Evolutionary conservation across 805 yeast genomes (phyloP).

Genomic region (Myxozyma neotropica): DNA sequence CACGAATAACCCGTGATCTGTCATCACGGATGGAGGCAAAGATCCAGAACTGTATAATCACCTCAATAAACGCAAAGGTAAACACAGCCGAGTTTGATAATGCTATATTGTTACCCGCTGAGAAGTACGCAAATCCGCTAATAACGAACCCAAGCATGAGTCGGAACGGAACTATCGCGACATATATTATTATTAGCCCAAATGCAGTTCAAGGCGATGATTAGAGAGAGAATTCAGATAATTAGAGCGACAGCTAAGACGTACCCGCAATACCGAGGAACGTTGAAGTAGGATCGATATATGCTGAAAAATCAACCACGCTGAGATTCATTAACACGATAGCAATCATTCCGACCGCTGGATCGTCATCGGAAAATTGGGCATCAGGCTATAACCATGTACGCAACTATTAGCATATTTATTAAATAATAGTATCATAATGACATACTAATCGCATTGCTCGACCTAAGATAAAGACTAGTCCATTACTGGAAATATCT

Average conservation of each 20-base stretch:
- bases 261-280: constrained; percentile 29
- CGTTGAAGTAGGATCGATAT: constrained; percentile 8
- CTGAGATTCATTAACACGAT: constrained; percentile 23
- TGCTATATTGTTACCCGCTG: constrained; percentile 20
- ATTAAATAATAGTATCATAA: not conserved
- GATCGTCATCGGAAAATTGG: constrained; percentile 26
- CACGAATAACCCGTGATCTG: constrained; percentile 6
- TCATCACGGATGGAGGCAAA: constrained; percentile 33
- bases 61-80: constrained; percentile 30
- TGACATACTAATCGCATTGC: constrained; percentile 30
- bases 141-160: constrained; percentile 31
- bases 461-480: constrained; percentile 31
- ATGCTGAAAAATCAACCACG: constrained; percentile 25
- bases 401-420: not conserved
- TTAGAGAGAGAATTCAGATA: not conserved
- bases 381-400: constrained; percentile 22
- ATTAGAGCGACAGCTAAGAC: not conserved
- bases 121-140: constrained; percentile 26
- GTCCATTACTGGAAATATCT: constrained; percentile 27
- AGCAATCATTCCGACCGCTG: constrained; percentile 30
- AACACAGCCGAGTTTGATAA: constrained; percentile 32
- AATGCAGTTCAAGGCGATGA: not conserved
- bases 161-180: constrained; percentile 29
- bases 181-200: not conserved
- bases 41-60: constrained; percentile 34